phyloP scores from a whole-genome alignment of 805 yeast species.

The Barnettozyma botsteinii region DNA sequence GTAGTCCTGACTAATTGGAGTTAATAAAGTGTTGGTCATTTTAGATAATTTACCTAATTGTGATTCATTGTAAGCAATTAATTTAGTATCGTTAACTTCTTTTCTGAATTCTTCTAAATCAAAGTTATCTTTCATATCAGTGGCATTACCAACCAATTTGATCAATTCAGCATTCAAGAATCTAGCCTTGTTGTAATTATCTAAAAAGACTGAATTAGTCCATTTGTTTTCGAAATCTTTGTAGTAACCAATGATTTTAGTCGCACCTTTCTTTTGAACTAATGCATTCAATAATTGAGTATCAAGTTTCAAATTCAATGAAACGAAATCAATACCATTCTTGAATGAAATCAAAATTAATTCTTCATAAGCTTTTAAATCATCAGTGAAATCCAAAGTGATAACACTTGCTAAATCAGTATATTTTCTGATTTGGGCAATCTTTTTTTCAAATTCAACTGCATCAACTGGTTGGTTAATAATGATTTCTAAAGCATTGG shows the following conservation, averaged over 20 bases:
- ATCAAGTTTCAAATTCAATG: conserved; percentile 70
- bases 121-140: conserved; percentile 58
- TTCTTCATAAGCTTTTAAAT: conserved; percentile 38
- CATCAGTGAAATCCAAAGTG: conserved; percentile 61
- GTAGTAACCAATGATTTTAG: conserved; percentile 79
- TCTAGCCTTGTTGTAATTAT: conserved; percentile 57
- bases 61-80: conserved; percentile 83
- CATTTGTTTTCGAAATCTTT: conserved; percentile 35
- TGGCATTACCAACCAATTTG: conserved; percentile 80
- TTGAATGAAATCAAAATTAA: conserved; percentile 61
- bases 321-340: conserved; percentile 76
- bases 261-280: conserved; percentile 46
- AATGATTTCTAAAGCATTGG: conserved; percentile 82
- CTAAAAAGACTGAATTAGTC: conserved; percentile 42
- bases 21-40: conserved; percentile 65
- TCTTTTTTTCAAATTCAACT: conserved; percentile 65
- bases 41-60: conserved; percentile 71
- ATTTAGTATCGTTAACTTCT: conserved; percentile 47
- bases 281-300: conserved; percentile 46
- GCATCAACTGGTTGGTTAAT: conserved; percentile 40
- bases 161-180: conserved; percentile 63
- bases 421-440: conserved; percentile 60
- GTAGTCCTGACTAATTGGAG: conserved; percentile 77
- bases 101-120: conserved; percentile 63
- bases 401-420: conserved; percentile 70